Conservation (phyloP, 1,284 basidiomycete species). For the Cryptococcus sp. region DNA sequence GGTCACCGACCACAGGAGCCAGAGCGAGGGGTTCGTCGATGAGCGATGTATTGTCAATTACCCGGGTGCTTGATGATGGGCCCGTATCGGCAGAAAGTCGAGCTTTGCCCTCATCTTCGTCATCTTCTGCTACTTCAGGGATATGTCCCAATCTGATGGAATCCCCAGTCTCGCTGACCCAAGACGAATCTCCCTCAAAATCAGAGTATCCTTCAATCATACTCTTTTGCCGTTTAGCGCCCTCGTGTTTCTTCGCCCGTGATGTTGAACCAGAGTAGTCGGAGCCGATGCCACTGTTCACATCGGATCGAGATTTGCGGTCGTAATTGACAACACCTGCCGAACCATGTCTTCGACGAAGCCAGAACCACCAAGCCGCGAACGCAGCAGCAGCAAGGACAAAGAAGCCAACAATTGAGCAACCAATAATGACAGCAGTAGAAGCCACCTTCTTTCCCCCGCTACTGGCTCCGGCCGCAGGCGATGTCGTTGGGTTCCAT, state of each 20-base stretch:
- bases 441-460: slow-evolving; percentile 25
- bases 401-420: slow-evolving; percentile 41
- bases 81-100: background rate
- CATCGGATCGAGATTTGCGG: slow-evolving; percentile 3
- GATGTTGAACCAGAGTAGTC: slow-evolving; percentile 22
- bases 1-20: background rate
- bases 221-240: slow-evolving; percentile 39
- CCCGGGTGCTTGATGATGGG: slow-evolving; percentile 7
- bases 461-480: background rate
- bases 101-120: slow-evolving; percentile 10
- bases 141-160: slow-evolving; percentile 30
- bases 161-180: slow-evolving; percentile 27
- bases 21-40: slow-evolving; percentile 5
- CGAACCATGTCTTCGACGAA: slow-evolving; percentile 40
- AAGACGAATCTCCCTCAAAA: slow-evolving; percentile 36
- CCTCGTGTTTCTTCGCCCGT: slow-evolving; percentile 37
- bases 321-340: slow-evolving; percentile 31
- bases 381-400: slow-evolving; percentile 37
- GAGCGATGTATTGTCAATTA: background rate
- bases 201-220: slow-evolving; percentile 47
- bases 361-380: slow-evolving; percentile 46
- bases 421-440: slow-evolving; percentile 36
- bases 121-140: slow-evolving; percentile 25
- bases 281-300: slow-evolving; percentile 5
- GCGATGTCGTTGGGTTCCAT: slow-evolving; percentile 2